phyloP scores from a whole-genome alignment of 371 early-diverging fungal genomes.

The Circinella minor region DNA sequence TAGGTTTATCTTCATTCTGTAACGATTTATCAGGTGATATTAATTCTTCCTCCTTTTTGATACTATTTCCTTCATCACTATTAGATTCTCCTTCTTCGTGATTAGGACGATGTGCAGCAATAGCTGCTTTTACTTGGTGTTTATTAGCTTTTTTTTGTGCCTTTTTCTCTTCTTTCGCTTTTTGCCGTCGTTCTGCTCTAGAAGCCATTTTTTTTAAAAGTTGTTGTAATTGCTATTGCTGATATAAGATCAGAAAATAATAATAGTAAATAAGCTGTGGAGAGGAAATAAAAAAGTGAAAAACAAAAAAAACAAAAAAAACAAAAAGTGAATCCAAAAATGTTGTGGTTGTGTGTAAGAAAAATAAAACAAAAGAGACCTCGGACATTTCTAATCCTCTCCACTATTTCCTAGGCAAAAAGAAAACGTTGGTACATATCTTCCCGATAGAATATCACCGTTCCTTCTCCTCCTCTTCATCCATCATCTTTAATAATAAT shows the following conservation, averaged over 20 bases:
- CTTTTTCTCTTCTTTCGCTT: slow-evolving; percentile 14
- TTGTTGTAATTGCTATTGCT: background rate
- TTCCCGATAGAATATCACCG: background rate
- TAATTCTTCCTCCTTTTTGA: background rate
- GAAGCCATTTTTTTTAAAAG: slow-evolving; percentile 3
- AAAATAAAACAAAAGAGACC: background rate
- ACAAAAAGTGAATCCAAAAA: too few species aligned
- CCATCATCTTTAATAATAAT: background rate
- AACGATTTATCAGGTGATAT: background rate
- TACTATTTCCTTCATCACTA: background rate
- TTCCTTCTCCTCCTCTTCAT: background rate
- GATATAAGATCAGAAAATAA: background rate
- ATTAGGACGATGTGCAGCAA: slow-evolving; percentile 1
- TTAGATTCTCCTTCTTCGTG: background rate
- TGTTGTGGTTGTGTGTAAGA: background rate
- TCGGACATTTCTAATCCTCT: slow-evolving; percentile 1
- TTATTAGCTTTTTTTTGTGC: slow-evolving; percentile 11
- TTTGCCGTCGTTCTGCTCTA: slow-evolving; percentile 14
- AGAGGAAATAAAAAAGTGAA: background rate
- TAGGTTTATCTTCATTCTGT: background rate
- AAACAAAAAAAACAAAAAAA: background rate
- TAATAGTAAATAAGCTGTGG: background rate
- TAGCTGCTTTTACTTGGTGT: slow-evolving; percentile 3
- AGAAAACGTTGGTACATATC: slow-evolving; percentile 5
- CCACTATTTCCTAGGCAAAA: slow-evolving; percentile 1